Evolutionary conservation across 768 basidiomycete genomes (phyloP), one percentile per base, ranked within the genome.

Genomic region (Russula abietina): DNA sequence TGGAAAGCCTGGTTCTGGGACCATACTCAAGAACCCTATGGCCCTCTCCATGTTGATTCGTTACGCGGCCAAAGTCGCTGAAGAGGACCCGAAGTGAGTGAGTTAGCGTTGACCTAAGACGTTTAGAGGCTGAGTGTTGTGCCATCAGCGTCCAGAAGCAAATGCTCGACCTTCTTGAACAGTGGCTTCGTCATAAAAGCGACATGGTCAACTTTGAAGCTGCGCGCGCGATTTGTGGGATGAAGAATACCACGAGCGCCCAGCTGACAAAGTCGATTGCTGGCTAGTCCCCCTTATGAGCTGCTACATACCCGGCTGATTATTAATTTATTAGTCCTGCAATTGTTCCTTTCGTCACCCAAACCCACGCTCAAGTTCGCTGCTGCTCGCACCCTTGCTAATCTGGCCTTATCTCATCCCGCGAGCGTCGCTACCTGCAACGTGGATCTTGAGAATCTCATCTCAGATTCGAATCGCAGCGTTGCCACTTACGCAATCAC

Each of bases 171-270:
- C 81, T 97, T 48, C 80, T 98, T 41, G 97, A 98, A 72, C 88
- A 90, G 38, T 95, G 94, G 87, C 78, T 98, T 63, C 86, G 94
- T 62, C 97, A 99, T 77, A 99, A 99, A 80, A 97, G 93, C 69
- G 97, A 99, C 73, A 99, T 98, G 96, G 97, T 99, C 71, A 98
- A 98, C 76, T 91, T 94, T 65, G 97, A 99, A 74, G 97, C 97
- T 24, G 96, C 97, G 4, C 89, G 97, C 49, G 95, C 87, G 8
- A 96, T 99, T 65, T 98, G 95, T 73, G 96, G 98, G 73, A 91
- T 96, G 90, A 90, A 87, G 75, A 85, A 87, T 64, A 88, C 93
- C 32, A 80, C 86, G 30, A 73, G 86, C 9, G 74, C 82, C 5
- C 93, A 98, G 69, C 77, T 98, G 57, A 85, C 86, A 28, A 88